Conservation (phyloP, 2,329 filamentous ascomycete genomes). For the Colletotrichum sp. region DNA sequence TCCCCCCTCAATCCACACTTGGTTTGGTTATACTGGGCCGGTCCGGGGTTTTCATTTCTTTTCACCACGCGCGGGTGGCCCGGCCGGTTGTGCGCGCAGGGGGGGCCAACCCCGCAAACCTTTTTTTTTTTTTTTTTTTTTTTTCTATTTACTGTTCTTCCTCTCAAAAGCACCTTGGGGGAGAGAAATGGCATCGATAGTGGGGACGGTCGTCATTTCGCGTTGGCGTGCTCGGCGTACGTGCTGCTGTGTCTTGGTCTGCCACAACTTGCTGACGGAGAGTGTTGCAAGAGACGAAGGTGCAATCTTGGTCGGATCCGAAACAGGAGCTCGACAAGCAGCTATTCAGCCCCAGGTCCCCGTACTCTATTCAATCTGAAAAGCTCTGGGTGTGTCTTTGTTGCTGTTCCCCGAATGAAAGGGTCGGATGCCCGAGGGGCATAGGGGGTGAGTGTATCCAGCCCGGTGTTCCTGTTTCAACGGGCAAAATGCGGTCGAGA, state of each 20-base stretch:
- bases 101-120: too few relatives aligned
- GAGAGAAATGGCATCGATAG: not conserved
- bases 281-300: not conserved
- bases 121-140: too few relatives aligned
- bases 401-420: not conserved
- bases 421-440: not conserved
- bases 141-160: not conserved
- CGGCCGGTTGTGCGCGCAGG: too few relatives aligned
- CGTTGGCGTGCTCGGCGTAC: not conserved
- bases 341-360: not conserved
- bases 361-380: not conserved
- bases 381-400: slow-evolving; percentile 10
- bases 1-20: too few relatives aligned
- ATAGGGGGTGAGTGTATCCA: slow-evolving; percentile 6
- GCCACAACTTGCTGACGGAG: not conserved
- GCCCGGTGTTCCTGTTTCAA: slow-evolving; percentile 11
- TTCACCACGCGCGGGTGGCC: too few relatives aligned
- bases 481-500: not conserved
- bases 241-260: not conserved
- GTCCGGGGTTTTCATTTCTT: too few relatives aligned
- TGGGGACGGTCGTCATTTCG: not conserved
- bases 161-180: not conserved
- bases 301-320: not conserved
- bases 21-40: too few relatives aligned
- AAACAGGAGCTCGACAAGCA: not conserved